Evolutionary conservation across 108 stramenopile genomes (phyloP).

Genomic region (Nitzschia inconspicua): DNA sequence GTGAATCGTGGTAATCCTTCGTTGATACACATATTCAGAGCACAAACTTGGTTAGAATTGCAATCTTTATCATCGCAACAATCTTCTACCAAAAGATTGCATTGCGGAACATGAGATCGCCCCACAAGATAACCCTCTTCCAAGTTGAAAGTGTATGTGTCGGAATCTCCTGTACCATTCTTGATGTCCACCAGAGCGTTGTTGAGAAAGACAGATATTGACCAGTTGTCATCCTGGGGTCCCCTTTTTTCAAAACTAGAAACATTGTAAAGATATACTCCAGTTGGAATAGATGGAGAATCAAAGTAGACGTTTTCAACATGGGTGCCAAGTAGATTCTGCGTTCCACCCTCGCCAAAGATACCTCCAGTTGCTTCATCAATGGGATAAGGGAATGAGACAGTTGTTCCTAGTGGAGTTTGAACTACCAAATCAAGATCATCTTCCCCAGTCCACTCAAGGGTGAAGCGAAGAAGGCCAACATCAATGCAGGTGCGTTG

Average conservation of each 20-base stretch:
- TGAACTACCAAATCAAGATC: slow-evolving; percentile 16
- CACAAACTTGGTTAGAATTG: slow-evolving; percentile 3
- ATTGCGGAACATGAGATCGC: not conserved
- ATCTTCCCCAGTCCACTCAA: slow-evolving; percentile 24
- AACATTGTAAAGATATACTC: slow-evolving; percentile 6
- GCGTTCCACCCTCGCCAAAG: slow-evolving; percentile 8
- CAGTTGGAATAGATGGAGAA: not conserved
- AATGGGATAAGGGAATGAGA: slow-evolving; percentile 5
- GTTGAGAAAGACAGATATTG: slow-evolving; percentile 8
- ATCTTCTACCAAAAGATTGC: not conserved
- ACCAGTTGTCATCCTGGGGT: slow-evolving; percentile 5
- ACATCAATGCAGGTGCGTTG: slow-evolving; percentile 8
- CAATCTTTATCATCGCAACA: slow-evolving; percentile 22
- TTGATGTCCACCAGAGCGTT: slow-evolving; percentile 4
- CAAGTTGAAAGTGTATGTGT: slow-evolving; percentile 2
- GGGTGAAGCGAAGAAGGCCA: slow-evolving; percentile 17
- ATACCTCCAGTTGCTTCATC: slow-evolving; percentile 14
- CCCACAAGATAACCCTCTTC: not conserved
- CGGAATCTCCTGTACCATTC: slow-evolving; percentile 4
- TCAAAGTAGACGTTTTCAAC: slow-evolving; percentile 24
- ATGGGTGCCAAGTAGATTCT: not conserved
- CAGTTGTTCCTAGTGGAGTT: slow-evolving; percentile 9
- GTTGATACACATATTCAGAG: slow-evolving; percentile 12
- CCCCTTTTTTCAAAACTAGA: slow-evolving; percentile 2
- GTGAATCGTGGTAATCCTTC: slow-evolving; percentile 25